Base-by-base conservation (phyloP, 2,329 filamentous ascomycete species). In the Penicillium freii region DNA sequence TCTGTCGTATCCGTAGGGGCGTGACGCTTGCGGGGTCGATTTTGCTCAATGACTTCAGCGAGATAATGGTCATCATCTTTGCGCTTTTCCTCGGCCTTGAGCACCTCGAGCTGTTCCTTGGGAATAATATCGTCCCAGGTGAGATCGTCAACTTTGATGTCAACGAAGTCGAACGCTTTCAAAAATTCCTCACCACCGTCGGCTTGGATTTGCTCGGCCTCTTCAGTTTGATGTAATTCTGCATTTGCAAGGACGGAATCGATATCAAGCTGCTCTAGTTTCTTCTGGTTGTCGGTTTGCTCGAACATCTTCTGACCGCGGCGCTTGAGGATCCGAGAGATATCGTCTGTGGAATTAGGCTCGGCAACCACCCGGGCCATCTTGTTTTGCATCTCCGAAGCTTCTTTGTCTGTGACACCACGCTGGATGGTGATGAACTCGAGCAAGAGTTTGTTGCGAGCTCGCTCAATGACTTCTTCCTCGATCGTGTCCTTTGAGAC, bases 291-390 rank as follows among this genome's bases (percentile, higher is more conserved):
- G 58, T 91, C 91, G 11, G 90, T 94, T 73, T 97, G 93, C 75
- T 97, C 93, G 66, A 99, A 99, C 88, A 99, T 96, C 76, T 94
- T 96, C 72, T 97, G 94, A n/a, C 94, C 96, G 66, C 94, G 89
- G 77, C 93, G 92, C 79, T 97, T 97, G 70, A 99, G 84, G 58
- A 99, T 96, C 74, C 90, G 90, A 61, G 94, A 96, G 64, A 97
- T 97, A 70, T 97, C 94, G 63, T 96, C 93, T 0, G 91, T 91
- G 3, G 91, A 95, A 58, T 88, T 93, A 8, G 93, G 92, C 66
- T 96, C 92, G 54, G 88, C 88, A 36, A 81, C 75, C 29, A 86
- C 81, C 79, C 89, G 76, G 79, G 78, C 75, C 74, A 92, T 89
- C 75, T 92, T 91, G 67, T 88, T 88, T 65, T 91, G 87, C 69